Evolutionary conservation across 2,329 filamentous ascomycete genomes (phyloP).

Genomic region (Fusarium palustre): DNA sequence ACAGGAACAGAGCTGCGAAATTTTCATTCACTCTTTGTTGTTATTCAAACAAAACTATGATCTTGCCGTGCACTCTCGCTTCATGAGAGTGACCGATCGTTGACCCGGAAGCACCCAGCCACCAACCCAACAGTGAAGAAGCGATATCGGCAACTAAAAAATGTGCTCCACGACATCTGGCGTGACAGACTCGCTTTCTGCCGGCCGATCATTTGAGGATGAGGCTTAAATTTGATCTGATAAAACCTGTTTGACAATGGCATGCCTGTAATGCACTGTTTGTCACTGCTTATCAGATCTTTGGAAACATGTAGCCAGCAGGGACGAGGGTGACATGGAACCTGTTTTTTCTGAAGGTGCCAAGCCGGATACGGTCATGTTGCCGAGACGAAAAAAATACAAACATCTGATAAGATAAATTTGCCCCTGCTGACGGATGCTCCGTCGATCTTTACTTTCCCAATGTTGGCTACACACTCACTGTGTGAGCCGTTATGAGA

Average conservation of each 20-base stretch:
- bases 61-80: no score
- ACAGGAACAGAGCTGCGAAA: no score
- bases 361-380: not conserved
- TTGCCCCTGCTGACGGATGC: not conserved
- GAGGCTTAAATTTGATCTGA: not conserved
- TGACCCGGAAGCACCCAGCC: not conserved
- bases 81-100: not conserved
- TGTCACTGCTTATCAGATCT: not conserved
- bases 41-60: no score
- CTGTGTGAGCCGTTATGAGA: not conserved
- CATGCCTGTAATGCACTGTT: not conserved
- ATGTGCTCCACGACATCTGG: not conserved
- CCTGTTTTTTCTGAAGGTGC: not conserved
- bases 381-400: not conserved
- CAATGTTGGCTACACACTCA: not conserved
- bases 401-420: not conserved
- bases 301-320: not conserved
- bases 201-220: not conserved
- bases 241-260: not conserved
- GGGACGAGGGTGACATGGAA: not conserved
- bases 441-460: not conserved
- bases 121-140: not conserved
- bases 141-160: not conserved
- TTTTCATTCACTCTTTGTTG: no score
- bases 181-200: not conserved